Evolutionary conservation across 2,329 filamentous ascomycete genomes (phyloP).

Genomic region (Clarireedia sp.): DNA sequence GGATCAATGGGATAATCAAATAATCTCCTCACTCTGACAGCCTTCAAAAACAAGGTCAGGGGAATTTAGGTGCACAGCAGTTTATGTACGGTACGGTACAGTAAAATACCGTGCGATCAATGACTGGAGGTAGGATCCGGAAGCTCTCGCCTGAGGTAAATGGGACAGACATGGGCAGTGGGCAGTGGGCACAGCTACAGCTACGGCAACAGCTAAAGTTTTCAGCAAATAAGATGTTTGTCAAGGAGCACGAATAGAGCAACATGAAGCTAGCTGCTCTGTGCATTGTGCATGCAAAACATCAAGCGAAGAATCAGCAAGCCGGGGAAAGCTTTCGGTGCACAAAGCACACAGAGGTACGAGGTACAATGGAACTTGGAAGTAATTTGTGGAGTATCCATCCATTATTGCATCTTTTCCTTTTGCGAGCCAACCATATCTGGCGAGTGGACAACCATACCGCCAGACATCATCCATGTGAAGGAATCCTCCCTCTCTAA

Average conservation of each 20-base stretch:
- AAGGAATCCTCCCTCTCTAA: neutral
- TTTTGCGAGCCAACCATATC: neutral
- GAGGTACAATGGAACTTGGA: neutral
- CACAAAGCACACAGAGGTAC: neutral
- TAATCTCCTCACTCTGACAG: conserved; percentile 19
- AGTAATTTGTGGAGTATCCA: neutral
- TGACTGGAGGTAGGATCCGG: too few relatives aligned
- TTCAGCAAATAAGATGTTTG: conserved; percentile 21
- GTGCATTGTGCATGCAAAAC: conserved; percentile 16
- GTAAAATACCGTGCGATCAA: too few relatives aligned
- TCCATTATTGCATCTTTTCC: neutral
- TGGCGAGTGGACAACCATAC: too few relatives aligned
- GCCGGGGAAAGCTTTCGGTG: conserved; percentile 10
- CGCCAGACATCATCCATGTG: neutral
- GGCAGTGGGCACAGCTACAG: neutral
- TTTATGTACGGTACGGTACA: conserved; percentile 7
- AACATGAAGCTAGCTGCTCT: neutral
- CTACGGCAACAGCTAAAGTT: conserved; percentile 7
- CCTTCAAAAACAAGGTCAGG: conserved; percentile 14
- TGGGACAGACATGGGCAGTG: conserved; percentile 5
- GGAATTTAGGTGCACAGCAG: conserved; percentile 8
- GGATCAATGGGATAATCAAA: conserved; percentile 8
- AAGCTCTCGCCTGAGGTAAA: too few relatives aligned
- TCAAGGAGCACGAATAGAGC: conserved; percentile 19
- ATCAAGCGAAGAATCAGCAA: conserved; percentile 13